Percentiles rank a stretch among this genome's conserved stretches.
Evolutionary conservation across 2,329 filamentous ascomycete species (phyloP).

Genomic region (Periglandula ipomoeae): DNA sequence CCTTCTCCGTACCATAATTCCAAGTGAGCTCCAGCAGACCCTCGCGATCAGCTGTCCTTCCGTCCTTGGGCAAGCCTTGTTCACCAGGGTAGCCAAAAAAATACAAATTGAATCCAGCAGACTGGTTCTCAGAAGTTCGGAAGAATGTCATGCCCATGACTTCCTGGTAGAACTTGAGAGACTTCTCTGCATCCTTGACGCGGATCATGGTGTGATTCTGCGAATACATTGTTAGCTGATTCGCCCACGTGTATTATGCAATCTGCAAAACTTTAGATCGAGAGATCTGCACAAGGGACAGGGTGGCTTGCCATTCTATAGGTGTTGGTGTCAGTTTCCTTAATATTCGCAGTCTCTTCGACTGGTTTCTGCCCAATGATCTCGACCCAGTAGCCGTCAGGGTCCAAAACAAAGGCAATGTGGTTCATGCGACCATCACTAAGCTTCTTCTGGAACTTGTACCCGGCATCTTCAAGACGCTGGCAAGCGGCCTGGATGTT

Average conservation of each 20-base stretch:
- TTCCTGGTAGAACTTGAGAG: conserved; percentile 74
- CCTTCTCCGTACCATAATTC: conserved; percentile 77
- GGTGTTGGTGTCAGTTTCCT: conserved; percentile 60
- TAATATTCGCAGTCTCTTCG: conserved; percentile 63
- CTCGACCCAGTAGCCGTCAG: conserved; percentile 83
- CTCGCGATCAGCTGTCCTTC: conserved; percentile 58
- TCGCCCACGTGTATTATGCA: neutral
- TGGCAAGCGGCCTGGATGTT: conserved; percentile 84
- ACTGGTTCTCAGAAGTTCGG: conserved; percentile 60
- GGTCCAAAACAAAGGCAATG: conserved; percentile 86
- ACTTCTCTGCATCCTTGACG: conserved; percentile 71
- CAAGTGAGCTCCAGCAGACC: conserved; percentile 86
- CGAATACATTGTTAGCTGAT: neutral
- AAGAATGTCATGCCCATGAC: conserved; percentile 80
- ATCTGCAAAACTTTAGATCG: neutral
- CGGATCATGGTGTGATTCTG: conserved; percentile 92
- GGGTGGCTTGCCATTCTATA: conserved; percentile 56
- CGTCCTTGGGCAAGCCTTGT: conserved; percentile 42
- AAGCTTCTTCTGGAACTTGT: conserved; percentile 91
- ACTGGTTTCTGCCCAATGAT: conserved; percentile 64
- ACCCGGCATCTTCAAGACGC: conserved; percentile 81
- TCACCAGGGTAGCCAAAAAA: conserved; percentile 72
- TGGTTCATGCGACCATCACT: conserved; percentile 77
- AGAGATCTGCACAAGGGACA: neutral
- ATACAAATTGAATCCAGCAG: conserved; percentile 78